These are phyloP conservation scores for Bryoerythrophyllum caledonicum DNA, from an alignment of 225 moss, liverwort and hornwort genomes.

Conservation along the genomic window DNA sequence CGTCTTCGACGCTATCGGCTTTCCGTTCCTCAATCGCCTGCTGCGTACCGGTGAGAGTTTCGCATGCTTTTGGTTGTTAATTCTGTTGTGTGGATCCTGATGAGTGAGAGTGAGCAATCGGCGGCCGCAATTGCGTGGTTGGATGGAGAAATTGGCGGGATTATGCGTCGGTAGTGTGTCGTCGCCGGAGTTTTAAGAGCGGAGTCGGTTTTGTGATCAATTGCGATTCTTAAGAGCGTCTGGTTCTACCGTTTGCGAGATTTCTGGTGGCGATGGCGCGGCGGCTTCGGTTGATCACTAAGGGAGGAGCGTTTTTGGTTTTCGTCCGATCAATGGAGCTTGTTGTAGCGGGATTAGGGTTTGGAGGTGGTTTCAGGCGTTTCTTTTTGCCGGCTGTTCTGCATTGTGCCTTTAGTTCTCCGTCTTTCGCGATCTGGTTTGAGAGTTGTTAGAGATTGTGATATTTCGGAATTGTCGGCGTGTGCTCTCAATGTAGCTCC, in stretches of 20 bases:
- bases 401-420: conserved; percentile 15
- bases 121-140: too few relatives aligned
- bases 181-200: background rate
- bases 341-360: conserved; percentile 34
- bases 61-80: too few relatives aligned
- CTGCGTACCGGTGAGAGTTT: conserved; percentile 56
- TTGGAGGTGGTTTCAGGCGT: conserved; percentile 2
- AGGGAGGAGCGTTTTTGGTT: conserved; percentile 2
- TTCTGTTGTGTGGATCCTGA: too few relatives aligned
- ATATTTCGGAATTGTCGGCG: background rate
- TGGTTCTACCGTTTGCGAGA: background rate
- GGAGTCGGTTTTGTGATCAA: conserved; percentile 9
- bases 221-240: conserved; percentile 14
- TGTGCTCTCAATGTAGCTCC: conserved; percentile 26
- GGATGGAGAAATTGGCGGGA: conserved; percentile 25
- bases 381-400: conserved; percentile 2
- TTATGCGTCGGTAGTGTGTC: conserved; percentile 8
- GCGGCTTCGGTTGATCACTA: background rate
- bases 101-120: too few relatives aligned
- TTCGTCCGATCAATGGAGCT: conserved; percentile 2
- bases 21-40: conserved; percentile 81
- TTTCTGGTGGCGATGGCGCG: conserved; percentile 7
- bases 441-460: conserved; percentile 3
- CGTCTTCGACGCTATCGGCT: conserved; percentile 86
- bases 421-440: conserved; percentile 5